Evolutionary conservation across 1,139 yeast genomes (phyloP).

Genomic region (Arxiozyma slooffiae): DNA sequence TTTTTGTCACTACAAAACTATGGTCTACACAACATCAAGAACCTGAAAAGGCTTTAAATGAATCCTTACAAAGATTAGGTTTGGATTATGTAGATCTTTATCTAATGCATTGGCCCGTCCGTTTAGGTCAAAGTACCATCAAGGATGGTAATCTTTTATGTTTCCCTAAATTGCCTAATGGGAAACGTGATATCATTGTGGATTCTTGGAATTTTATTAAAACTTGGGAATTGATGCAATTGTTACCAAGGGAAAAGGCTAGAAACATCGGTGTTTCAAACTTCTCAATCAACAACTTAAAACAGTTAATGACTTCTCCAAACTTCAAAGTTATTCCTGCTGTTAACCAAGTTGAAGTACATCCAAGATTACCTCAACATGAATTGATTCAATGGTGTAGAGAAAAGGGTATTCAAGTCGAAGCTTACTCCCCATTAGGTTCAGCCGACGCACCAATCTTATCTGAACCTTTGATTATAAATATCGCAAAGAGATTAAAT

Average conservation of each 20-base stretch:
- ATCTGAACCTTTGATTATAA: slow-evolving; percentile 38
- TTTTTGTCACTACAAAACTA: slow-evolving; percentile 73
- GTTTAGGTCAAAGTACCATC: slow-evolving; percentile 39
- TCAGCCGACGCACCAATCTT: slow-evolving; percentile 57
- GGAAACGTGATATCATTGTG: slow-evolving; percentile 33
- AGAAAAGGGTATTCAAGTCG: slow-evolving; percentile 47
- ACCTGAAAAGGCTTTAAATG: slow-evolving; percentile 49
- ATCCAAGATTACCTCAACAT: slow-evolving; percentile 64
- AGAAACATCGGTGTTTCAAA: slow-evolving; percentile 76
- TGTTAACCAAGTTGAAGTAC: slow-evolving; percentile 64
- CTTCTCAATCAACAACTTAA: slow-evolving; percentile 47
- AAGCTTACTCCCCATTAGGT: slow-evolving; percentile 79
- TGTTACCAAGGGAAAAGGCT: slow-evolving; percentile 45
- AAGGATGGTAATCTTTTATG: slow-evolving; percentile 31
- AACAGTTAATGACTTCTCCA: slow-evolving; percentile 43
- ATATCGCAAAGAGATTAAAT: slow-evolving; percentile 47
- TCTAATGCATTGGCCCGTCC: slow-evolving; percentile 81
- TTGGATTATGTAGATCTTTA: slow-evolving; percentile 76
- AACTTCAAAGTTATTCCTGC: slow-evolving; percentile 53
- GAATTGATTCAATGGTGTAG: slow-evolving; percentile 49
- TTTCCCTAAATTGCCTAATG: slow-evolving; percentile 37
- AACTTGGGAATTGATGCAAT: slow-evolving; percentile 64
- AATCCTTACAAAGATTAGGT: slow-evolving; percentile 55
- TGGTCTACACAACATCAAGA: slow-evolving; percentile 60
- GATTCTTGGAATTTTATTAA: slow-evolving; percentile 53